Conservation (phyloP, 2,329 filamentous ascomycete genomes). For the Piedraia hortae region DNA sequence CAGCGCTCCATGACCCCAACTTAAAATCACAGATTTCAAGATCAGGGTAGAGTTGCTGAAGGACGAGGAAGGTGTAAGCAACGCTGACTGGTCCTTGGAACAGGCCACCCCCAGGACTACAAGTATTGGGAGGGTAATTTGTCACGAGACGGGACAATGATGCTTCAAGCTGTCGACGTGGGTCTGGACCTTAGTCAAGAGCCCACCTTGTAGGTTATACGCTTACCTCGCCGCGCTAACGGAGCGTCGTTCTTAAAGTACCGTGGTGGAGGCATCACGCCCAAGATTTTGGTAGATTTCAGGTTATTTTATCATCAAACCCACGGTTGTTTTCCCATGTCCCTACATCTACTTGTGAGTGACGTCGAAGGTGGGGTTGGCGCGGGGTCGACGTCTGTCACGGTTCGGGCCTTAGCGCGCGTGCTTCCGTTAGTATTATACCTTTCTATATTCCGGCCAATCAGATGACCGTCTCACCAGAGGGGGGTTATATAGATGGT, state of each 20-base stretch:
- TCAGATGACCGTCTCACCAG: no score
- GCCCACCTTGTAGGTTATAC: background rate
- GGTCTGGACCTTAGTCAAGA: slow-evolving; percentile 11
- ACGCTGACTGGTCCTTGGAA: slow-evolving; percentile 24
- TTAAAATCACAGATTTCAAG: slow-evolving; percentile 19
- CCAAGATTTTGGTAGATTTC: no score
- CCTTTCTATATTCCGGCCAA: no score
- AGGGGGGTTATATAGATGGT: no score
- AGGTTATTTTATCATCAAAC: no score
- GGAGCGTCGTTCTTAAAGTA: slow-evolving; percentile 16
- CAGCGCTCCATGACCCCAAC: slow-evolving; percentile 22
- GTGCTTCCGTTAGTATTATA: no score
- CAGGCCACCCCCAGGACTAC: slow-evolving; percentile 21
- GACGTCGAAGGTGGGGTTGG: no score
- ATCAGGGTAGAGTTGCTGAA: slow-evolving; percentile 22
- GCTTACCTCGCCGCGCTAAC: slow-evolving; percentile 11
- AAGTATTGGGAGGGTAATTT: slow-evolving; percentile 19
- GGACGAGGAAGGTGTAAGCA: slow-evolving; percentile 22
- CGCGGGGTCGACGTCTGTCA: no score
- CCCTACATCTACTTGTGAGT: no score
- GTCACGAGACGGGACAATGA: slow-evolving; percentile 22
- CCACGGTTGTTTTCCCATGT: no score
- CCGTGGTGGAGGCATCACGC: no score
- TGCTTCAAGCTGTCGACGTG: slow-evolving; percentile 23
- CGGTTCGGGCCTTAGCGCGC: no score